Conservation (phyloP, 345 rosid genomes). For the Xanthoceras sorbifolium region DNA sequence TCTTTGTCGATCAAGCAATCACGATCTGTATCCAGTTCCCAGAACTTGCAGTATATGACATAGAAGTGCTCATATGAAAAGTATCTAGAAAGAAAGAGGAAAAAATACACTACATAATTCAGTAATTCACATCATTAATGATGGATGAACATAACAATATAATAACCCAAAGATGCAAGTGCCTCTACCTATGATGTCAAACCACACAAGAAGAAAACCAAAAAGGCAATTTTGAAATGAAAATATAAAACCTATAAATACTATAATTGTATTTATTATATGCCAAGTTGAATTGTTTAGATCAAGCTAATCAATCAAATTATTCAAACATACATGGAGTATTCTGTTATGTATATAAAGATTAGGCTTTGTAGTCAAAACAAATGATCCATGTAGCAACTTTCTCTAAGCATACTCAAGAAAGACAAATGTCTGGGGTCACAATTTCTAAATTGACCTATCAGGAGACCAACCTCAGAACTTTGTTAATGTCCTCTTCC, state of each 20-base stretch:
- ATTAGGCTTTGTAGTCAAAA: background rate
- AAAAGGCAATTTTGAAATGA: background rate
- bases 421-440: background rate
- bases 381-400: background rate
- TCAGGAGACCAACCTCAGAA: slow-evolving; percentile 60
- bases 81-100: slow-evolving; percentile 53
- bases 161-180: background rate
- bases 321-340: background rate
- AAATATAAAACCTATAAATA: background rate
- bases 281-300: background rate
- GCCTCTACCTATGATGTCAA: background rate
- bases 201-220: slow-evolving; percentile 1
- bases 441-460: background rate
- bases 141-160: background rate
- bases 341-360: background rate
- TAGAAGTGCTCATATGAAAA: slow-evolving; percentile 92
- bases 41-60: slow-evolving; percentile 83
- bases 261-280: background rate
- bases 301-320: background rate
- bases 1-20: slow-evolving; percentile 83
- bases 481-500: slow-evolving; percentile 89
- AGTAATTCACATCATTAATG: background rate
- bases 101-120: background rate
- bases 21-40: slow-evolving; percentile 84
- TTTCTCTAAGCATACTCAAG: background rate